Evolutionary conservation across 2,329 filamentous ascomycete species (phyloP), one percentile per base, ranked within the genome.

Genomic region (Alternaria arbusti): DNA sequence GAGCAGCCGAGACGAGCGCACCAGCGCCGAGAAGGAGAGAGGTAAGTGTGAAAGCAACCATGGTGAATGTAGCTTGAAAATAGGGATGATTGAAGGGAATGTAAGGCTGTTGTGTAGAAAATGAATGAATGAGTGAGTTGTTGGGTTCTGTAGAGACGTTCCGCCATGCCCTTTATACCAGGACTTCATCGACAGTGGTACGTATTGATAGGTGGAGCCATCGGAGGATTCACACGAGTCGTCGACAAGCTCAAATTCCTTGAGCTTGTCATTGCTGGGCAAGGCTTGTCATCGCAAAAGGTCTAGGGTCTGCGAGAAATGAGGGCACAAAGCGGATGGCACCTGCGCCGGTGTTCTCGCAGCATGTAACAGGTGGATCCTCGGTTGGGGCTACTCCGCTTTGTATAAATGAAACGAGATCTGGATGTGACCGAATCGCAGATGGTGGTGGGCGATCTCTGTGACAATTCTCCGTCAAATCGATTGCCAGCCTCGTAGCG

Each of bases 1-100:
- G 75, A 36, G 71, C 72, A 65, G 74, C 72, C 58, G 74, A 65
- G 22, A 74, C 74, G 43, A 78, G 72, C 58, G 74, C 72, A 54
- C 74, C 70, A 69, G 75, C 74, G 68, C 72, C 47, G 57, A 73
- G 59, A 45, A 74, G 59, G 54, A 72, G 63, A 60, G 66, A 72
- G 58, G 65, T 54, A 11, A 70, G 54, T 43, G 68, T 60, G 36
- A 70, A 66, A 57, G 68, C 71, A 65, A 72, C 67, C 71, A 72
- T 74, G 62, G 17, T 71, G 64, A 26, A 54, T 40, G 40, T 63
- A 26, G 45, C 51, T 22, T 58, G 11, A 26, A 62, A 66, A 47
- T 57, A 61, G 36, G 49, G 59, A 65, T 49, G 44, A 47, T 23
- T 9, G 22, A 51, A 69, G 64, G 49, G 60, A 65, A 59, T 59